Percentiles rank a stretch among this genome's conserved stretches.
Conservation (phyloP, 805 yeast species). For the Metschnikowia gruessii region DNA sequence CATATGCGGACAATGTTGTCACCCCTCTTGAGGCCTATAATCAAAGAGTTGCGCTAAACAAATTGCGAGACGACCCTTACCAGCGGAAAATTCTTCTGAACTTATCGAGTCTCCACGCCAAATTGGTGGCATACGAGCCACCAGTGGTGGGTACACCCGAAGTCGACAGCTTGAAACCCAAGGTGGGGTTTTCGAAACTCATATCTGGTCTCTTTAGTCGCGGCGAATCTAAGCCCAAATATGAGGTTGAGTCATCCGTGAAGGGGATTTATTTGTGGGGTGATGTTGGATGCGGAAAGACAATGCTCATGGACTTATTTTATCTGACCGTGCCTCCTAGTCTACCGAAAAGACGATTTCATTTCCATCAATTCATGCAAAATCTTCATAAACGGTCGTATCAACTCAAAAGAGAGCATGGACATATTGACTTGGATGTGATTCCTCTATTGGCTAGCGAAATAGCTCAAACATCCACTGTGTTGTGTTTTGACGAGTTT, state of each 20-base stretch:
- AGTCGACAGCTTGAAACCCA: constrained; percentile 49
- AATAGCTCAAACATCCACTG: constrained; percentile 69
- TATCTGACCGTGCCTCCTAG: constrained; percentile 78
- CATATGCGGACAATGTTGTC: neutral
- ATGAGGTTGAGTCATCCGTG: constrained; percentile 10
- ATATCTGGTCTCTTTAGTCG: constrained; percentile 20
- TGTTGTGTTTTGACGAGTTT: constrained; percentile 93
- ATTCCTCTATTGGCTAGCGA: constrained; percentile 83
- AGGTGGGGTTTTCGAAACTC: constrained; percentile 41
- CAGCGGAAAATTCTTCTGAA: constrained; percentile 71
- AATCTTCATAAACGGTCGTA: constrained; percentile 84
- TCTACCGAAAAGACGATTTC: constrained; percentile 76
- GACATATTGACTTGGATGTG: constrained; percentile 63
- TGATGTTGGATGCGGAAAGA: constrained; percentile 98
- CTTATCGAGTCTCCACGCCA: constrained; percentile 56
- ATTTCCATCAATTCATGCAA: constrained; percentile 98
- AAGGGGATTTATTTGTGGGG: constrained; percentile 94
- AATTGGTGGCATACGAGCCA: constrained; percentile 56
- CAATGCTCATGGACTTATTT: constrained; percentile 96
- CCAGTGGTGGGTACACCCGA: constrained; percentile 55
- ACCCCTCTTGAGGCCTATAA: constrained; percentile 55
- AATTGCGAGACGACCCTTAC: constrained; percentile 67
- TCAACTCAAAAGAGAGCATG: constrained; percentile 59
- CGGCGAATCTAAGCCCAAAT: neutral
- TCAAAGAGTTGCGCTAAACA: constrained; percentile 45